These are phyloP conservation scores for Leccinellum rugosiceps DNA, from an alignment of 768 basidiomycete genomes.

Conservation along the genomic window DNA sequence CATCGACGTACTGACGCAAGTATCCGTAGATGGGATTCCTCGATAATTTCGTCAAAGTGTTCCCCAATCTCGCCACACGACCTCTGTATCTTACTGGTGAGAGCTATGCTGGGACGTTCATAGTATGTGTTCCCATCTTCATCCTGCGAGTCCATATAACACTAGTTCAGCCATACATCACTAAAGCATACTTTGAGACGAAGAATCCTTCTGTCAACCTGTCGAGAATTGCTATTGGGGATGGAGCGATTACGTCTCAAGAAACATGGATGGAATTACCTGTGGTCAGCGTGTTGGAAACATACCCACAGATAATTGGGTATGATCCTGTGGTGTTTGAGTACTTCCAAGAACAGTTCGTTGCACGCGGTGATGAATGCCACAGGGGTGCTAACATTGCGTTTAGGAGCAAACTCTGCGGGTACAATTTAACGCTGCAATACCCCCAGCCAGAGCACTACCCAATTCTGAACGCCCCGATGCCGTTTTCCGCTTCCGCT, in stretches of 20 bases:
- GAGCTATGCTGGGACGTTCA: constrained; percentile 70
- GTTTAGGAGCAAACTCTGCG: too few relatives aligned
- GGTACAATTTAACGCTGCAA: too few relatives aligned
- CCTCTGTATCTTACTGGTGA: constrained; percentile 71
- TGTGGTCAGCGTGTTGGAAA: constrained; percentile 61
- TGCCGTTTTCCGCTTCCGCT: too few relatives aligned
- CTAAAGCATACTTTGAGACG: constrained; percentile 62
- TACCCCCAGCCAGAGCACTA: too few relatives aligned
- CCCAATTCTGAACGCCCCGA: too few relatives aligned
- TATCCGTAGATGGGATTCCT: constrained; percentile 67
- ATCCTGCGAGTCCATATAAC: background rate
- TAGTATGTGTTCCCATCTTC: constrained; percentile 43
- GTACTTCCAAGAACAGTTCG: constrained; percentile 64
- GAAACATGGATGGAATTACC: constrained; percentile 51
- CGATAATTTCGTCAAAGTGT: constrained; percentile 66
- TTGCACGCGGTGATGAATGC: too few relatives aligned
- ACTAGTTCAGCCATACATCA: constrained; percentile 63
- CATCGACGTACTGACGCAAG: background rate
- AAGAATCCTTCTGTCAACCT: constrained; percentile 62
- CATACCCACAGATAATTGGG: constrained; percentile 71
- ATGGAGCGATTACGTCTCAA: constrained; percentile 54
- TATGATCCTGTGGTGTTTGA: constrained; percentile 66
- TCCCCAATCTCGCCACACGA: constrained; percentile 61
- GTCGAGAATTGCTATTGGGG: constrained; percentile 63
- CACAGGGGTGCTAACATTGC: too few relatives aligned